These are phyloP conservation scores for Golubevia sp. DNA, from an alignment of 1,284 basidiomycete genomes.

Conservation along the genomic window DNA sequence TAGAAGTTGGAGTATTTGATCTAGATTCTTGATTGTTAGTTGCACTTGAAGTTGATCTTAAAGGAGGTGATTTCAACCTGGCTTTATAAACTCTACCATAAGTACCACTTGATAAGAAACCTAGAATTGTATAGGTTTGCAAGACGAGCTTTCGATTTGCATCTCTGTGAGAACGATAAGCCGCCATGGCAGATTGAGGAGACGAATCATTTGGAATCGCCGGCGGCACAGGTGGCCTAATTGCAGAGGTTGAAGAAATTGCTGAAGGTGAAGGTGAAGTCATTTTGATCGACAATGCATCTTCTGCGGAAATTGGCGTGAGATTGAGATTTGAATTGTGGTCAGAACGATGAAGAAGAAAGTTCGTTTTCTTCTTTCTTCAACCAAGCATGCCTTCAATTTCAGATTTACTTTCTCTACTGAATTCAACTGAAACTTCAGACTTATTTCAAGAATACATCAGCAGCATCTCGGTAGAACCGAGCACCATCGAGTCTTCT, in stretches of 20 bases:
- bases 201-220: background rate
- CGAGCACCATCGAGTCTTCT: background rate
- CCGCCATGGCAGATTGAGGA: slow-evolving; percentile 24
- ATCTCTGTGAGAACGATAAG: slow-evolving; percentile 46
- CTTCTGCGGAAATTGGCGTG: background rate
- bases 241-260: background rate
- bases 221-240: background rate
- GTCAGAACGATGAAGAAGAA: background rate
- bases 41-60: background rate
- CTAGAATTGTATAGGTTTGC: slow-evolving; percentile 77
- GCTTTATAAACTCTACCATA: slow-evolving; percentile 99
- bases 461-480: background rate
- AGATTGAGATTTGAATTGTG: background rate
- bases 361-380: background rate
- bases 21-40: background rate
- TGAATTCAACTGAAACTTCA: background rate
- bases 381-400: background rate
- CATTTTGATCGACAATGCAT: background rate
- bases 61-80: slow-evolving; percentile 61
- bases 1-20: background rate
- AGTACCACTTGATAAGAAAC: slow-evolving; percentile 96
- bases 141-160: slow-evolving; percentile 35
- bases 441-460: background rate
- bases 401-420: background rate
- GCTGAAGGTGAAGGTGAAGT: background rate